Conservation (phyloP, 2,329 filamentous ascomycete species). For the Chrysosporium queenslandicum region DNA sequence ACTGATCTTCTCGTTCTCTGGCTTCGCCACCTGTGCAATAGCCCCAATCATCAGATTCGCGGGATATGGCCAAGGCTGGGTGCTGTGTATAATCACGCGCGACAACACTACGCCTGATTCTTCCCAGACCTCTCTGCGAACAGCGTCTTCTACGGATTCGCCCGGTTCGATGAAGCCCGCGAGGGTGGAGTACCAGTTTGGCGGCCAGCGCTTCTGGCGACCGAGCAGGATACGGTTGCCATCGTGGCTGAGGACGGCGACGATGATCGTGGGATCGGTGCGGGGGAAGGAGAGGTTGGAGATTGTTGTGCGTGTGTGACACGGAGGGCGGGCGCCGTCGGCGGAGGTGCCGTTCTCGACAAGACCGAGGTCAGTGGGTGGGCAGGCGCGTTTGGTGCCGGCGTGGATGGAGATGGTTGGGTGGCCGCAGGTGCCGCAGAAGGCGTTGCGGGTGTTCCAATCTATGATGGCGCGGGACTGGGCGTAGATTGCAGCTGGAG, state of each 20-base stretch:
- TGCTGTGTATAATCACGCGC: slow-evolving; percentile 69
- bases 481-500: slow-evolving; percentile 73
- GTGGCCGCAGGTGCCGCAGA: slow-evolving; percentile 80
- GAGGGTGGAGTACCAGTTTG: slow-evolving; percentile 78
- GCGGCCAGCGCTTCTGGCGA: slow-evolving; percentile 72
- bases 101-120: slow-evolving; percentile 69
- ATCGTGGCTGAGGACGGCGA: slow-evolving; percentile 76
- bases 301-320: slow-evolving; percentile 70
- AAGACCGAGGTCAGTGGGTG: slow-evolving; percentile 35
- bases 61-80: slow-evolving; percentile 81
- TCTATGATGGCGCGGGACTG: slow-evolving; percentile 80
- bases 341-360: slow-evolving; percentile 23
- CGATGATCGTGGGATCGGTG: slow-evolving; percentile 91
- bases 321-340: slow-evolving; percentile 49
- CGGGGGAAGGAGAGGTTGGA: slow-evolving; percentile 88
- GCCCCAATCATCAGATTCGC: slow-evolving; percentile 79
- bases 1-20: slow-evolving; percentile 67
- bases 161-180: slow-evolving; percentile 79
- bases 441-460: slow-evolving; percentile 89
- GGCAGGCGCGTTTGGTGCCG: slow-evolving; percentile 38
- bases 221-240: slow-evolving; percentile 71
- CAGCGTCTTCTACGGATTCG: slow-evolving; percentile 75
- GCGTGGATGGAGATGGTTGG: slow-evolving; percentile 52
- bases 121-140: slow-evolving; percentile 76
- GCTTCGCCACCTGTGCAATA: slow-evolving; percentile 68